Conservation (phyloP, 305 asterid species). For the Petunia hybrid region DNA sequence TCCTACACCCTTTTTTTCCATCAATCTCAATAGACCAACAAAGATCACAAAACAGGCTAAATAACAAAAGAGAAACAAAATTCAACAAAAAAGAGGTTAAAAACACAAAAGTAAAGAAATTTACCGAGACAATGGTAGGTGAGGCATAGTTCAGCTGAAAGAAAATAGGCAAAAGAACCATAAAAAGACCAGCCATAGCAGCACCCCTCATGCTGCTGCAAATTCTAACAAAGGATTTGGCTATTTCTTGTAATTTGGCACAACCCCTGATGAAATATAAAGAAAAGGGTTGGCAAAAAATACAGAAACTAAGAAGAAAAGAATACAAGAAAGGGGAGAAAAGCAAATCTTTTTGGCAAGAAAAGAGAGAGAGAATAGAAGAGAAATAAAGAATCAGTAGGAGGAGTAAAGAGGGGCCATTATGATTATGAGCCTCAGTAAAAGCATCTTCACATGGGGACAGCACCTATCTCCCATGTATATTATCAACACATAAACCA, state of each 20-base stretch:
- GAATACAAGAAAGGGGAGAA: slow-evolving; percentile 21
- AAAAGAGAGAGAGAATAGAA: neutral
- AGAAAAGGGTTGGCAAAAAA: slow-evolving; percentile 21
- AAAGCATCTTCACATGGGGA: slow-evolving; percentile 70
- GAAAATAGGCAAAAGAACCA: slow-evolving; percentile 70
- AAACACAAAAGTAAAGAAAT: slow-evolving; percentile 44
- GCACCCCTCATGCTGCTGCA: slow-evolving; percentile 59
- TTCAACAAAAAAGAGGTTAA: slow-evolving; percentile 30
- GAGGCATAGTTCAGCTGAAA: slow-evolving; percentile 65
- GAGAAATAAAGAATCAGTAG: slow-evolving; percentile 37
- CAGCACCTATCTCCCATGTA: slow-evolving; percentile 29
- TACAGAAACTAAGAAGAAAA: slow-evolving; percentile 32
- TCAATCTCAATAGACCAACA: neutral
- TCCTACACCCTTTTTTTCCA: neutral
- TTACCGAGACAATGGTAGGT: slow-evolving; percentile 74
- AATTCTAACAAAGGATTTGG: slow-evolving; percentile 38
- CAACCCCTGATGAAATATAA: slow-evolving; percentile 27
- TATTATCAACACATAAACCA: slow-evolving; percentile 26
- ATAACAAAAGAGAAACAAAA: slow-evolving; percentile 29
- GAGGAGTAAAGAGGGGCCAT: slow-evolving; percentile 51
- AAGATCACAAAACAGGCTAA: slow-evolving; percentile 9
- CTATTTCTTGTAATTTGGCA: slow-evolving; percentile 35
- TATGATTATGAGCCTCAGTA: slow-evolving; percentile 57
- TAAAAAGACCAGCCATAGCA: slow-evolving; percentile 73
- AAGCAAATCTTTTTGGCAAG: neutral